Evolutionary conservation across 2,329 filamentous ascomycete genomes (phyloP), one percentile per base, ranked within the genome.

Genomic region (Diaporthe batatas): DNA sequence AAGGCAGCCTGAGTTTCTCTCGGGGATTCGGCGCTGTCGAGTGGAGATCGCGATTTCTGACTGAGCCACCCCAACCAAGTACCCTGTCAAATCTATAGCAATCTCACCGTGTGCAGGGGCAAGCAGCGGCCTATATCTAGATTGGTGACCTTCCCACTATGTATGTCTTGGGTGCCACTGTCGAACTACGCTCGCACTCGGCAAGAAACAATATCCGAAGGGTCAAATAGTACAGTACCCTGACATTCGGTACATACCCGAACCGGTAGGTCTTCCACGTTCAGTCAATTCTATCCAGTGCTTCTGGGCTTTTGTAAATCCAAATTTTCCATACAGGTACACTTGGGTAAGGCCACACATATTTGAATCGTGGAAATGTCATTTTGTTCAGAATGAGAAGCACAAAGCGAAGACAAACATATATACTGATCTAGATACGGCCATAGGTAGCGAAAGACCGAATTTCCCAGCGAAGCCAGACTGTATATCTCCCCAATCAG

Each of bases 41-140:
- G 21, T 49, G 59, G 42, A 34, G 25, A 23, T 8, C 10, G 42
- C 23, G 42, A 11, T 23, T 12, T 64, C 42, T 34, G 12, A 8
- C 59, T 64, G 34, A 25, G 42, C 42, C 29, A 29, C 2, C 29
- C 59, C 25, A 49, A 34, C 49, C 42, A 64, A 18, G 49, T 47
- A 44, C 42, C 42, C 25, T 34, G 42, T n/a, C 29, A 29, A 4
- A 64, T 34, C 2, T 32, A 23, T 10, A 12, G 12, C 42, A 34
- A 49, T 49, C 42, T 64, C 59, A 49, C 59, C 25, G n/a, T 49
- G 42, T 16, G 29, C 57, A 47, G 25, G 18, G 18, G n/a, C 59
- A 4, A 34, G 18, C 25, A 64, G 59, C 42, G 25, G 29, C 47
- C 42, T 23, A 49, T 23, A 10, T 64, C 21, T 6, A 14, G 32